Conservation (phyloP, 768 basidiomycete species). For the Mycena metata region DNA sequence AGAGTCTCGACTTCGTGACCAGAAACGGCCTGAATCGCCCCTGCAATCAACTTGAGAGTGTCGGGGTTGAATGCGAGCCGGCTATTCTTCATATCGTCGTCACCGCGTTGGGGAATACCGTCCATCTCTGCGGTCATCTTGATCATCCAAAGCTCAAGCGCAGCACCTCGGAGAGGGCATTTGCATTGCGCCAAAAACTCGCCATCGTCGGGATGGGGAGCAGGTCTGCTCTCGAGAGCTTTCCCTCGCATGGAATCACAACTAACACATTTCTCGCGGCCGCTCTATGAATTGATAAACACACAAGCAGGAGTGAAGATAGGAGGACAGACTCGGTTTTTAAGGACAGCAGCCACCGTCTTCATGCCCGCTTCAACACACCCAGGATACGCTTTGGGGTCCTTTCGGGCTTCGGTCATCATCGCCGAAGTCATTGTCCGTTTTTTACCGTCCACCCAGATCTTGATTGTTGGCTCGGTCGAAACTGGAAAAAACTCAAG, state of each 20-base stretch:
- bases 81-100: neutral
- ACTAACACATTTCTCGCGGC: neutral
- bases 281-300: neutral
- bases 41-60: constrained; percentile 1
- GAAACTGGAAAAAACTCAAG: neutral
- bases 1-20: neutral
- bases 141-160: constrained; percentile 19
- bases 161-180: constrained; percentile 15
- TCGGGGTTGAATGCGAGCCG: constrained; percentile 10
- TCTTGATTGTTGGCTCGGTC: neutral
- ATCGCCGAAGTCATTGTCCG: neutral
- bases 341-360: neutral
- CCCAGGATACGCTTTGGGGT: neutral
- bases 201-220: neutral
- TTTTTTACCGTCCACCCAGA: neutral
- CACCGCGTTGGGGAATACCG: neutral
- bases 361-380: constrained; percentile 2
- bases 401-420: neutral
- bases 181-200: constrained; percentile 4
- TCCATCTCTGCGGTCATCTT: neutral
- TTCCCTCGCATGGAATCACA: neutral
- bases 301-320: neutral
- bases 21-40: neutral
- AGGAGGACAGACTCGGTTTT: neutral
- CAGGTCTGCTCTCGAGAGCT: neutral